Percentiles rank a stretch among this genome's conserved stretches.
Conservation (phyloP, 768 basidiomycete genomes). For the Megacollybia marginata region DNA sequence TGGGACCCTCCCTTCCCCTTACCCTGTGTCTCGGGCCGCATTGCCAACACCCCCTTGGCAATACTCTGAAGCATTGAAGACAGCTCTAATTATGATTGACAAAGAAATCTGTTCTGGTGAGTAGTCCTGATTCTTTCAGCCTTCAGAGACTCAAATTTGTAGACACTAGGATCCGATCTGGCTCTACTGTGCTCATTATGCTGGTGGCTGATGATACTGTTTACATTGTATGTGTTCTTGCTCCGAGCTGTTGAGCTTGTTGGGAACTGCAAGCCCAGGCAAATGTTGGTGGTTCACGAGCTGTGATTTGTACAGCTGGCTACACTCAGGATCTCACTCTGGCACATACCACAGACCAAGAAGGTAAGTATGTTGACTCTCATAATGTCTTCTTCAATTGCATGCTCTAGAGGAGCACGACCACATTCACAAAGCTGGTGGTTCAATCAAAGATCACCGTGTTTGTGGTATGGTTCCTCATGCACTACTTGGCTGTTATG, state of each 20-base stretch:
- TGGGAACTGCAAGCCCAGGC: constrained; percentile 46
- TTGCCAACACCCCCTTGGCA: no score
- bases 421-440: constrained; percentile 86
- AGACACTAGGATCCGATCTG: constrained; percentile 83
- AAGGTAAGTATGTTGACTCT: constrained; percentile 54
- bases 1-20: no score
- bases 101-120: constrained; percentile 84
- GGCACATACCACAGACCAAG: constrained; percentile 83
- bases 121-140: constrained; percentile 11
- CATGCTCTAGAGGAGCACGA: constrained; percentile 60
- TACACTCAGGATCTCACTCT: constrained; percentile 82
- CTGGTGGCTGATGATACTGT: no score
- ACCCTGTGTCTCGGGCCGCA: no score
- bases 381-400: not conserved
- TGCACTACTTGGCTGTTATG: not conserved
- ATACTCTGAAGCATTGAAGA: constrained; percentile 75
- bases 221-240: constrained; percentile 57
- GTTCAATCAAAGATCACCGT: constrained; percentile 93
- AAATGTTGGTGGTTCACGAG: constrained; percentile 94
- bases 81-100: constrained; percentile 88
- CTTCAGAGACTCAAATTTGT: constrained; percentile 47
- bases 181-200: constrained; percentile 91
- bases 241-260: not conserved
- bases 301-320: constrained; percentile 80
- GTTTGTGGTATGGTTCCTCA: constrained; percentile 68